Percentiles rank a stretch among this genome's conserved stretches.
Conservation (phyloP, 768 basidiomycete genomes). For the Lactarius sp. region DNA sequence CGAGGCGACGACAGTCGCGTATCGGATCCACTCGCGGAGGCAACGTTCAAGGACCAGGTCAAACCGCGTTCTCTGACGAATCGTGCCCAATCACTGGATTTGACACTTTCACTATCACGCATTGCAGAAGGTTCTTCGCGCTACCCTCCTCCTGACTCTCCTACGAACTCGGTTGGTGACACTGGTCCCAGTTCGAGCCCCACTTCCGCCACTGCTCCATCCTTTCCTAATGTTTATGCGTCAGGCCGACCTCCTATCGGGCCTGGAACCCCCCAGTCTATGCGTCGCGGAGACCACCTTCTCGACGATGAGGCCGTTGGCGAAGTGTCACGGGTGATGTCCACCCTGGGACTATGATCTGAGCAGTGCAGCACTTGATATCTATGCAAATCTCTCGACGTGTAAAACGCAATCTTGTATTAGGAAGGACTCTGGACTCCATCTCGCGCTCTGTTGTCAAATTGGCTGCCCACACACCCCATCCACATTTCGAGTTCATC, state of each 20-base stretch:
- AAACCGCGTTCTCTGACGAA: constrained; percentile 82
- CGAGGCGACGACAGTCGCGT: constrained; percentile 75
- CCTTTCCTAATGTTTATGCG: constrained; percentile 81
- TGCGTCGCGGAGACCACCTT: constrained; percentile 30
- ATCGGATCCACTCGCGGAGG: constrained; percentile 77
- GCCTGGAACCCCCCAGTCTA: constrained; percentile 28
- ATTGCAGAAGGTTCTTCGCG: constrained; percentile 65
- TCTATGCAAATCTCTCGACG: constrained; percentile 19
- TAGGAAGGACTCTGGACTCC: constrained; percentile 27
- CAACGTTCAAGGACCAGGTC: constrained; percentile 74
- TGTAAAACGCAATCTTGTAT: constrained; percentile 25
- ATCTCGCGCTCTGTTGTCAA: constrained; percentile 15
- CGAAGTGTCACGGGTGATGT: constrained; percentile 73
- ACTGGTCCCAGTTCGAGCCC: constrained; percentile 76
- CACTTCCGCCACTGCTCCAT: constrained; percentile 70
- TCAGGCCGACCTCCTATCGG: constrained; percentile 36
- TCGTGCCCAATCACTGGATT: constrained; percentile 84
- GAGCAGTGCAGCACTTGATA: constrained; percentile 7
- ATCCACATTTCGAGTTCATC: constrained; percentile 21
- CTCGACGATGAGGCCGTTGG: constrained; percentile 58
- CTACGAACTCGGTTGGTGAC: constrained; percentile 71
- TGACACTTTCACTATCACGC: constrained; percentile 78
- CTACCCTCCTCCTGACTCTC: constrained; percentile 69
- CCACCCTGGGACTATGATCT: constrained; percentile 40
- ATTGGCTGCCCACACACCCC: constrained; percentile 11